Evolutionary conservation across 2,329 filamentous ascomycete species (phyloP), one percentile per base, ranked within the genome.

Genomic region (Aspergillus clavatus): DNA sequence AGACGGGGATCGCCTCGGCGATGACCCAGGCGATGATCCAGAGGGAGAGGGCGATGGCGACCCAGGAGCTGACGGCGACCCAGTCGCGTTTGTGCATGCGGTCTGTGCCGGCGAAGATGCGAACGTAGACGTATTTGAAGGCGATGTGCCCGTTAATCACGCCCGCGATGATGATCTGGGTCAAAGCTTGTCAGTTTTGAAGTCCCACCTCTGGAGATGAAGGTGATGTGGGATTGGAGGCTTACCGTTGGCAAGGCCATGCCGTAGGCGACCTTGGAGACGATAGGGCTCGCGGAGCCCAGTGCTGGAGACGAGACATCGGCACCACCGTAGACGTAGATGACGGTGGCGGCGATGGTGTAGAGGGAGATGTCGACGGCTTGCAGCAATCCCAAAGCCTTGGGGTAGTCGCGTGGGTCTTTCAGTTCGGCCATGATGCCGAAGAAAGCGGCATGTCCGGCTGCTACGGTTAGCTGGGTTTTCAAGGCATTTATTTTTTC

Each of bases 101-200:
- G 55, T 79, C 74, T 6, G 78, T 82, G 48, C 78, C 76, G 16
- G 74, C 69, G 69, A 85, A 86, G 6, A 83, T 60, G 23, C 83
- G 78, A 3, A 80, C 68, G 57, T 84, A 87, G 46, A 86, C 70
- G 55, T 83, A 83, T 58, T 84, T 85, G 43, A 74, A 74, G 2
- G 81, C 81, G 2, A 87, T 79, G 47, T 83, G 79, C 10, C 78
- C 82, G 59, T 85, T 83, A 51, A 88, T 83, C 5, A 86, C 82
- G 42, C 84, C 84, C 0, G 83, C 81, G 40, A 88, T 79, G 38
- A 87, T 71, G 46, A 87, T 87, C 65, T 67, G 42, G 12, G 22
- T 6, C 24, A 14, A 5, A 33, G 22, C 48, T 38, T 46, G 39
- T 41, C 24, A 37, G 23, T 7, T 3, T 41, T n/a, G 18, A 8